Conservation (phyloP, 2,329 filamentous ascomycete genomes). For the Sporothrix humicola region DNA sequence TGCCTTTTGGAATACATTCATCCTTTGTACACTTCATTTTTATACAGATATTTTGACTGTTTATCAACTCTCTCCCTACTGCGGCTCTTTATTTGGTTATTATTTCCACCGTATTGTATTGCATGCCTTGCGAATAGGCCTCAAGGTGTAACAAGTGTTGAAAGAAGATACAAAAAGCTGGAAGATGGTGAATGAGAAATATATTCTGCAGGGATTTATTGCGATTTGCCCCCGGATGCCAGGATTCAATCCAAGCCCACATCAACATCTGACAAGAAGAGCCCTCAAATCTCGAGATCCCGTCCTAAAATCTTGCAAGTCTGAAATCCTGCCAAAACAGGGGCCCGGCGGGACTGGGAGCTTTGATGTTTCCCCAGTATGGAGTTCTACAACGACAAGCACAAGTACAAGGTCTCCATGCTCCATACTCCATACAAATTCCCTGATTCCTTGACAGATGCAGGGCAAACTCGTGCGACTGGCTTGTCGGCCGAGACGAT, state of each 20-base stretch:
- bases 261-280: no score
- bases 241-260: neutral
- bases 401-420: neutral
- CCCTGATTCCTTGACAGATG: neutral
- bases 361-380: conserved; percentile 3
- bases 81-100: neutral
- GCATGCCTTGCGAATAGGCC: neutral
- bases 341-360: neutral
- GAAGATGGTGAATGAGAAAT: no score
- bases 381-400: neutral
- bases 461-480: conserved; percentile 12
- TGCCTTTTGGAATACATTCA: neutral
- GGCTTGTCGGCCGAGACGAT: neutral
- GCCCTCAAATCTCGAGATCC: no score
- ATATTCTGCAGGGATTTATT: neutral
- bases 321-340: neutral
- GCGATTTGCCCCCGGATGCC: neutral
- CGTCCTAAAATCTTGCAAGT: no score
- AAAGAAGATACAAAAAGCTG: neutral
- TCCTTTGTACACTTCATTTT: neutral
- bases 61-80: neutral
- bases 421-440: neutral
- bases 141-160: conserved; percentile 11
- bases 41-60: neutral
- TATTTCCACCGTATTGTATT: neutral